A percentile compares a stretch with the other conserved stretches of the same genome.
These are phyloP conservation scores for Nepenthes gracilis DNA, from an alignment of 148 eudicot genomes.

Conservation along the genomic window DNA sequence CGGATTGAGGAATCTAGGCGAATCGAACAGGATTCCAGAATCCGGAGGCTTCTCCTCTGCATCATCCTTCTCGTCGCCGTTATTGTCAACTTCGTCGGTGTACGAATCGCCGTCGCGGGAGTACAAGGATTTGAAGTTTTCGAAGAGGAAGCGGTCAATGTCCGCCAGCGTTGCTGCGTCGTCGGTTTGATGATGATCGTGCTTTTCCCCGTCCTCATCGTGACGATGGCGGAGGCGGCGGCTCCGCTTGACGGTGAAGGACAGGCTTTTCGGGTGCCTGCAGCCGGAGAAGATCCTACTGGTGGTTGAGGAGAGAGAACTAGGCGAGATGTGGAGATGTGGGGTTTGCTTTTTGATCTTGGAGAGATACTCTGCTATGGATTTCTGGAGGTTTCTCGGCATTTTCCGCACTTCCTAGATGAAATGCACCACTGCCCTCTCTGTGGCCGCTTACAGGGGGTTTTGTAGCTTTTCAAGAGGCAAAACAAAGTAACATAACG, in stretches of 20 bases:
- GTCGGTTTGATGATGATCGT: background rate
- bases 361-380: conserved; percentile 37
- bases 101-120: conserved; percentile 10
- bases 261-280: conserved; percentile 40
- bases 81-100: background rate
- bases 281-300: conserved; percentile 36
- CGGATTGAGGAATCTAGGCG: conserved; percentile 15
- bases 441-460: no score
- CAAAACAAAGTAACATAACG: no score
- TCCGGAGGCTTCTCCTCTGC: background rate
- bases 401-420: conserved; percentile 6
- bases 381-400: conserved; percentile 47
- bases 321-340: conserved; percentile 22
- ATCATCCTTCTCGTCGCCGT: background rate
- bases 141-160: conserved; percentile 42
- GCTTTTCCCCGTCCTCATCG: background rate
- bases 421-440: no score
- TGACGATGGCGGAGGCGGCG: background rate
- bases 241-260: conserved; percentile 10
- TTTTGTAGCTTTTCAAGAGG: no score
- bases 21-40: conserved; percentile 8
- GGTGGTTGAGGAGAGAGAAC: conserved; percentile 29
- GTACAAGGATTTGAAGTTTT: conserved; percentile 56
- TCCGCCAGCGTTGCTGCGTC: conserved; percentile 49
- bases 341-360: conserved; percentile 40